Evolutionary conservation across 108 stramenopile genomes (phyloP).

Genomic region (Nitzschia inconspicua): DNA sequence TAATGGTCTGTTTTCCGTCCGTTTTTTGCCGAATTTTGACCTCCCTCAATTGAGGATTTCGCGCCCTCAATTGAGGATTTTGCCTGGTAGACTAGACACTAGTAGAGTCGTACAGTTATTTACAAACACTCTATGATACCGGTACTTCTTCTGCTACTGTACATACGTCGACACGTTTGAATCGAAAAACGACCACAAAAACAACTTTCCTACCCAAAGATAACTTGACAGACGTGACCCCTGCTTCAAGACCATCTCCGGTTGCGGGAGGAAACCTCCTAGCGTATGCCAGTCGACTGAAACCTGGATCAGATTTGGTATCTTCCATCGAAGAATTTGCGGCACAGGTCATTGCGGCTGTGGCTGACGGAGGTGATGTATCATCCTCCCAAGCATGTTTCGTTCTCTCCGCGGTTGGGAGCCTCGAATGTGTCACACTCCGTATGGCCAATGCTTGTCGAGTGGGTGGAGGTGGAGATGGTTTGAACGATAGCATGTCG

Average conservation of each 20-base stretch:
- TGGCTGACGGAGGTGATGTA: constrained; percentile 22
- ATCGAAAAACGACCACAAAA: too few relatives aligned
- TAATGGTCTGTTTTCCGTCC: too few relatives aligned
- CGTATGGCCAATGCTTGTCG: constrained; percentile 65
- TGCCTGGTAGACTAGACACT: too few relatives aligned
- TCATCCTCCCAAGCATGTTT: constrained; percentile 57
- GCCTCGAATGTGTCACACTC: constrained; percentile 52
- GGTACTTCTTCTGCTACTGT: too few relatives aligned
- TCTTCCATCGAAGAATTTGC: constrained; percentile 39
- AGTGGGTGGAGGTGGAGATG: constrained; percentile 4
- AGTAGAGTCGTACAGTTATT: too few relatives aligned
- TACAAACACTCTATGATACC: too few relatives aligned
- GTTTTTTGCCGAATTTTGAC: too few relatives aligned
- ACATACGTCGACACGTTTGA: too few relatives aligned
- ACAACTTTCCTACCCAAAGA: too few relatives aligned
- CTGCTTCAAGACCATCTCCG: background rate
- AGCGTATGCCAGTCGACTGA: constrained; percentile 56
- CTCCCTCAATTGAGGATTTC: too few relatives aligned
- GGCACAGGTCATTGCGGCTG: constrained; percentile 34
- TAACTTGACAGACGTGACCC: too few relatives aligned
- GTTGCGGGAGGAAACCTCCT: constrained; percentile 31
- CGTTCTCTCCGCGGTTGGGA: constrained; percentile 69
- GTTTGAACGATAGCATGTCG: background rate
- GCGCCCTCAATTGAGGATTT: too few relatives aligned
- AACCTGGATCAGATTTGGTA: constrained; percentile 51